Conservation (phyloP, 140 eudicot species). For the Bidens hawaiensis region DNA sequence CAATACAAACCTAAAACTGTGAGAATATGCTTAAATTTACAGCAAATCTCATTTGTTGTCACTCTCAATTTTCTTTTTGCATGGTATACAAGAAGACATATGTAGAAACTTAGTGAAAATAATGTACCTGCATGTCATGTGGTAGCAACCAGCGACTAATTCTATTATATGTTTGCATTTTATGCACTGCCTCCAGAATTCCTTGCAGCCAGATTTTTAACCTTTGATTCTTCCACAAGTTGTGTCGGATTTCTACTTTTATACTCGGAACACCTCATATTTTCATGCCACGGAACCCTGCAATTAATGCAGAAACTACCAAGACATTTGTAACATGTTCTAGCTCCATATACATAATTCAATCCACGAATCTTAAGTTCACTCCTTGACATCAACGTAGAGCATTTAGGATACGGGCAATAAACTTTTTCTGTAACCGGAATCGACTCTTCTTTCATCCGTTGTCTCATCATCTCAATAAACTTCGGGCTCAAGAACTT, state of each 20-base stretch:
- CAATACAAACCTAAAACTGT: no score
- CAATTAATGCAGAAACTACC: constrained; percentile 57
- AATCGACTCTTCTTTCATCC: constrained; percentile 55
- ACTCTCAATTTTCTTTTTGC: background rate
- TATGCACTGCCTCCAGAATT: constrained; percentile 81
- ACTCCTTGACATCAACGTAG: constrained; percentile 63
- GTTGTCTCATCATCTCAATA: constrained; percentile 67
- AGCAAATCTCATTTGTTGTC: no score
- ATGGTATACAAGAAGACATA: background rate
- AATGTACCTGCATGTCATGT: constrained; percentile 88
- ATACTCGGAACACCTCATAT: constrained; percentile 47
- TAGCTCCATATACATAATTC: constrained; percentile 20
- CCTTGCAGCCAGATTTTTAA: constrained; percentile 61
- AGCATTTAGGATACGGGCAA: constrained; percentile 83
- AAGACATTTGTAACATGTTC: constrained; percentile 52
- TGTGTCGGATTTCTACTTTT: constrained; percentile 37
- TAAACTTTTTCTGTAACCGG: constrained; percentile 72
- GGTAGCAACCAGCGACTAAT: constrained; percentile 75
- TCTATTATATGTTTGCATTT: constrained; percentile 96
- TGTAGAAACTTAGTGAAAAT: background rate
- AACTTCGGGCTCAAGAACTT: constrained; percentile 61
- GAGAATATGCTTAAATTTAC: no score
- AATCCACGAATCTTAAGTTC: constrained; percentile 31
- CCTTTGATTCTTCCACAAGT: constrained; percentile 50
- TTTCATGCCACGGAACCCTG: constrained; percentile 76